Base-by-base conservation (phyloP, 768 basidiomycete species). In the Rhodosporidiobolus odoratus region DNA sequence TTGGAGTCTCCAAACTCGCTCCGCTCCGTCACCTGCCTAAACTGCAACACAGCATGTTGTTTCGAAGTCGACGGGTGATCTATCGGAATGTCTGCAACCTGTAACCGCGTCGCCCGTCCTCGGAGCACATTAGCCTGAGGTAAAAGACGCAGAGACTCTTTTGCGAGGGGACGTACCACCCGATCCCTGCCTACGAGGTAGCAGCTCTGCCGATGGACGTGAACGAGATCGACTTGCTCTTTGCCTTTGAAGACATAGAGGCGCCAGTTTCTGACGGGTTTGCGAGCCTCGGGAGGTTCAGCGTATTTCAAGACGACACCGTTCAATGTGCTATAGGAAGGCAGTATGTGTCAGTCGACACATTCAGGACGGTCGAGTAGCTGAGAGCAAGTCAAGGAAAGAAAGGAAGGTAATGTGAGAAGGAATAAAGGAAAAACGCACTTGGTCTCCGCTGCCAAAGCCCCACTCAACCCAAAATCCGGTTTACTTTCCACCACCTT, bases 1-100 rank as follows among this genome's bases (percentile, higher is more conserved):
- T 91, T 94, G 13, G 84, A 81, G 56, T 82, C 84, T 3, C 94
- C 95, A 68, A 87, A 90, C 79, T 96, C 93, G 77, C 94, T 89
- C 78, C 89, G 90, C 77, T 90, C 89, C 69, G 85, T 85, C 7
- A 97, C 84, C 76, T 89, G 87, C 37, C 96, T 89, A 89, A 89
- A 92, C 81, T 99, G 96, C 40, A 99, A 89, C 4, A 88, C 96
- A 23, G 96, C 93, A 78, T 99, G 96, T 78, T 99, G 96, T 78
- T 99, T 99, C 1, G 96, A 98, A 74, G 92, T 92, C 10, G 95
- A 98, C 4, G 95, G 95, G 78, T 99, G 96, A 68, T 96, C 92
- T 50, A 97, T 82, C 23, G 89, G 84, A 72, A 99, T 92, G 64
- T 84, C 84, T 35, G 80, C 82, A 40, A 84, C 81, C 82, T 83